Evolutionary conservation across 176 grass and related monocot species (phyloP), one percentile per base, ranked within the genome.

Genomic region (Hordeum marinum): DNA sequence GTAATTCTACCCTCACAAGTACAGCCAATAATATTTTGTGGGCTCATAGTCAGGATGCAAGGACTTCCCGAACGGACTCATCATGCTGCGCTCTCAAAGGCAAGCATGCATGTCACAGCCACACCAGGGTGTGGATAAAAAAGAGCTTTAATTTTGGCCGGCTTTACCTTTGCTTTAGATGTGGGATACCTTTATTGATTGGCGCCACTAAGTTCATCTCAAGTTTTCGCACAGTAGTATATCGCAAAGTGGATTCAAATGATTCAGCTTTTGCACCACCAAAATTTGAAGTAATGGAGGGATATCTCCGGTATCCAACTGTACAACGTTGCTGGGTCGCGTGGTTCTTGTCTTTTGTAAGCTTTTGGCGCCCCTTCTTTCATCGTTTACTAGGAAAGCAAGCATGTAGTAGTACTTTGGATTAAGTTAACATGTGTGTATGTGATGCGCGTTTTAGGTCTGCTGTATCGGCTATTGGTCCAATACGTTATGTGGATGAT

Each of bases 231-330:
- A 55, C 52, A 50, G 1, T 75, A 87, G 79, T 61, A 75, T 83
- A 83, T 83, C 55, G 54, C 63, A 35, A 72, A 90, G 75, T 79
- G 67, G 84, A 79, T 90, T 80, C 84, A 90, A 83, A 87, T 87
- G 80, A 90, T 86, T 83, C 75, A 40, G 80, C 84, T 83, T 87
- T 67, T 75, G 10, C 3, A 2, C 57, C 14, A 50, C 9, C 36
- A 12, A 4, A 37, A 68, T 73, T 63, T 74, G 15, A 82, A 87
- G 80, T 67, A 87, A 75, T 83, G 18, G 9, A 60, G 43, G 79
- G 84, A 83, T 86, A 64, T 79, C 79, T 64, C 73, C 48, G 58
- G 26, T 84, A 59, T 60, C 83, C 72, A 57, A 57, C 37, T 46
- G 71, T 11, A 74, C 42, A 45, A 69, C 5, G n/a, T 14, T 11